phyloP scores from a whole-genome alignment of 208 protist genomes.

The Naegleria lovaniensis region DNA sequence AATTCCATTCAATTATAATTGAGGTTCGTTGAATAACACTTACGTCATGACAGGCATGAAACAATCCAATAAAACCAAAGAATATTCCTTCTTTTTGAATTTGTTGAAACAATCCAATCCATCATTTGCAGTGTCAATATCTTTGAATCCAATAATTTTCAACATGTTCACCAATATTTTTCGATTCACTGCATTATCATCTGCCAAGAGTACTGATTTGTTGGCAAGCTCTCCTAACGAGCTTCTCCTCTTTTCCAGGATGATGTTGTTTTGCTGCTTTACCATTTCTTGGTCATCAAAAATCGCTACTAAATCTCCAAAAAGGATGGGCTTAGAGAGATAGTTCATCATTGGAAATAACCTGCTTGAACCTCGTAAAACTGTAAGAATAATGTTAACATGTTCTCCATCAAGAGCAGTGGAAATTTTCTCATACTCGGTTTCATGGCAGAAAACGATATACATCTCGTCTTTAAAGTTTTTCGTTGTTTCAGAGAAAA shows the following conservation, averaged over 20 bases:
- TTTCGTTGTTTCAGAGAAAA: too few species aligned
- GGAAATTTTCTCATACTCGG: too few species aligned
- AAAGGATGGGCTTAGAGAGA: background rate
- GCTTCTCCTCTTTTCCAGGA: too few species aligned
- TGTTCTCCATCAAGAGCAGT: too few species aligned
- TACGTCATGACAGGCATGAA: too few species aligned
- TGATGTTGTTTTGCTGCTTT: too few species aligned
- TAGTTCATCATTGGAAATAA: background rate
- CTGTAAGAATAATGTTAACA: background rate
- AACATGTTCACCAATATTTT: background rate
- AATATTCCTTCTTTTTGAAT: background rate
- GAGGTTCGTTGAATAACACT: too few species aligned
- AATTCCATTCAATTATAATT: too few species aligned
- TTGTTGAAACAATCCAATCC: background rate
- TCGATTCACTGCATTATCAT: background rate
- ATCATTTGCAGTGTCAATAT: background rate
- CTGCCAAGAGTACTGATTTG: background rate
- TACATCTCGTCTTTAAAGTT: too few species aligned
- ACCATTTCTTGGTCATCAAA: background rate
- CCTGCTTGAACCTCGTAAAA: background rate
- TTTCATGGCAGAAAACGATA: too few species aligned
- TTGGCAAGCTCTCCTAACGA: too few species aligned
- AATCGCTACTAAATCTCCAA: background rate
- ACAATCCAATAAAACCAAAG: too few species aligned
- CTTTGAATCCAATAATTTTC: background rate